Evolutionary conservation across 2,329 filamentous ascomycete species (phyloP).

Genomic region (Aspergillus aculeatus): DNA sequence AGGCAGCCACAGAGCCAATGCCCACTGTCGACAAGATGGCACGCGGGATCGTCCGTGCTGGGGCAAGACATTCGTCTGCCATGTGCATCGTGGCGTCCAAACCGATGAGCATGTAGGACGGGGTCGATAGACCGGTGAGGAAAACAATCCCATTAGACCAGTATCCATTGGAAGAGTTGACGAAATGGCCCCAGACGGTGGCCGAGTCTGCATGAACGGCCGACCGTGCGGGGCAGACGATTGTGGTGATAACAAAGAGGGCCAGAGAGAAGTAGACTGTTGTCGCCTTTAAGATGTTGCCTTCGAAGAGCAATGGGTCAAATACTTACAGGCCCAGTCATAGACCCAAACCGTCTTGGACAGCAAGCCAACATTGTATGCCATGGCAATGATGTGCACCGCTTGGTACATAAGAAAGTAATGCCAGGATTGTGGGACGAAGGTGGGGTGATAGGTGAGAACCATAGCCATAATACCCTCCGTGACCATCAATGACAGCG

Average conservation of each 20-base stretch:
- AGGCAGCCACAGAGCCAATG: slow-evolving; percentile 23
- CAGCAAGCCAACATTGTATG: slow-evolving; percentile 21
- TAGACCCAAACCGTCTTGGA: slow-evolving; percentile 25
- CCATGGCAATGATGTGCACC: slow-evolving; percentile 15
- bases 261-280: slow-evolving; percentile 21
- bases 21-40: slow-evolving; percentile 20
- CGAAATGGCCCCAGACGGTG: slow-evolving; percentile 18
- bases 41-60: slow-evolving; percentile 22
- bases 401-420: slow-evolving; percentile 24
- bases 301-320: not conserved
- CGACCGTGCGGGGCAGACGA: slow-evolving; percentile 22
- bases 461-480: slow-evolving; percentile 24
- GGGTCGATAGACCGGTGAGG: slow-evolving; percentile 23
- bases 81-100: slow-evolving; percentile 25
- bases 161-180: slow-evolving; percentile 20
- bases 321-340: slow-evolving; percentile 21
- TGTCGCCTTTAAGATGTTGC: not conserved
- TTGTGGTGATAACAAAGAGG: slow-evolving; percentile 21
- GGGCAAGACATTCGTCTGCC: slow-evolving; percentile 24
- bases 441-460: slow-evolving; percentile 20
- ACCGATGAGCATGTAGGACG: slow-evolving; percentile 26
- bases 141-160: slow-evolving; percentile 25
- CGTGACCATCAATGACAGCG: slow-evolving; percentile 17
- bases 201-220: slow-evolving; percentile 13
- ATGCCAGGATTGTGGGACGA: slow-evolving; percentile 20